Percentiles rank a stretch among this genome's conserved stretches.
phyloP scores from a whole-genome alignment of 225 moss, liverwort and hornwort genomes.

The Marchantia paleacea region DNA sequence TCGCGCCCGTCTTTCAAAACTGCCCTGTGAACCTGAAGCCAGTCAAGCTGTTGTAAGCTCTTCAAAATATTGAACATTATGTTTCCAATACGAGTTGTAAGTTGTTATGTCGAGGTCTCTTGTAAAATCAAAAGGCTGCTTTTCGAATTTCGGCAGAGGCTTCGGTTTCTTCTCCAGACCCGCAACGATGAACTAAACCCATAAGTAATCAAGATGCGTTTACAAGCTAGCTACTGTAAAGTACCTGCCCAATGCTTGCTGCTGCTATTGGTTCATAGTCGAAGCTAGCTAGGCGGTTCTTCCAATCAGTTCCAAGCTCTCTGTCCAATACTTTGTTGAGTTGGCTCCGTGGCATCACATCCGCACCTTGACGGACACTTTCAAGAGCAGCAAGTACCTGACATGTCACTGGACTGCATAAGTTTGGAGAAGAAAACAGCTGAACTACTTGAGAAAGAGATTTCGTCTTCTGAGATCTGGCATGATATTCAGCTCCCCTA shows the following conservation, averaged over 20 bases:
- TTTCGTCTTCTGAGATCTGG: no score
- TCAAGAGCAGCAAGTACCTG: constrained; percentile 92
- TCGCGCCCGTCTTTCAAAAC: constrained; percentile 78
- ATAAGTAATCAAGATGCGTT: neutral
- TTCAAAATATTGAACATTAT: no score
- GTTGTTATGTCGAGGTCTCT: neutral
- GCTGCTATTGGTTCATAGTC: constrained; percentile 88
- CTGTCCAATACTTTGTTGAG: constrained; percentile 71
- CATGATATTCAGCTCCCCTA: no score
- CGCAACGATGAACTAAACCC: no score
- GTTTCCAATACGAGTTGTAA: no score
- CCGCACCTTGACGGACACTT: constrained; percentile 95
- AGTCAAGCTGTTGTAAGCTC: no score
- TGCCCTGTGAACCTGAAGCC: constrained; percentile 77
- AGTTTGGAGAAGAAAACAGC: neutral
- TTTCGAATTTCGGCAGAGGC: no score
- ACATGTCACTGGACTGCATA: constrained; percentile 7
- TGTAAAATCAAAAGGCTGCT: no score
- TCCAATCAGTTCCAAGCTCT: constrained; percentile 81
- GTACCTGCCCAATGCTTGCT: constrained; percentile 93
- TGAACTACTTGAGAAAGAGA: neutral
- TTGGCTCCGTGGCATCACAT: constrained; percentile 88
- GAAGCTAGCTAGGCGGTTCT: constrained; percentile 60
- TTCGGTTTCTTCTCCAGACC: no score
- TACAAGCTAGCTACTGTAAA: neutral